Base-by-base conservation (phyloP, 495 filamentous ascomycete genomes). In the Rusavskia elegans region DNA sequence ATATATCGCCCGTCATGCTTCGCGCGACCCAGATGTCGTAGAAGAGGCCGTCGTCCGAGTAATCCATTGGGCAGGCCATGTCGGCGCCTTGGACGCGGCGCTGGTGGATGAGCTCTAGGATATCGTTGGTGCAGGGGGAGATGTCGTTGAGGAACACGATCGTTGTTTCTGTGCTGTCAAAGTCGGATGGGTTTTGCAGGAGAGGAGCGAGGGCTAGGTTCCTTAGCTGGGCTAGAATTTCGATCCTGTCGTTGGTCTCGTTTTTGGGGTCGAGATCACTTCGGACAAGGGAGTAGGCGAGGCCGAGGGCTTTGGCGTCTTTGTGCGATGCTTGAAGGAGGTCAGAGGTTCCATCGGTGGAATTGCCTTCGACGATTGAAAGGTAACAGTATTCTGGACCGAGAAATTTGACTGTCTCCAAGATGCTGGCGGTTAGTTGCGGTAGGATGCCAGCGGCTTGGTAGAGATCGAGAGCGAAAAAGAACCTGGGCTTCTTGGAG, bases 21-120 rank as follows among this genome's bases (percentile, higher is more conserved):
- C 75, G 68, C 16, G 71, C 72, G 17, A 73, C 61, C 69, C 70
- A 76, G 6, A 70, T 58, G 54, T 78, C 75, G 56, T 74, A 73
- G 57, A 76, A 77, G 14, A 63, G 64, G 4, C 62, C 67, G 30
- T 59, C 61, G 56, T 64, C 63, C n/a, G 64, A 64, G 71, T 73
- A 78, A 57, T 76, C 74, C 65, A 78, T 72, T 7, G 63, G 70
- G 59, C 74, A 78, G 2, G 66, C 67, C 71, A 76, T 73, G 58
- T 74, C 64, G 7, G 75, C 74, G 10, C 59, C 55, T 25, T 72
- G 73, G 21, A 49, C 52, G 5, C 29, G 39, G 17, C 64, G 66
- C 52, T 76, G 71, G 53, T 71, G 70, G 0, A 71, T 50, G 0
- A 78, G 52, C 55, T 78, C 74, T 27, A 76, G 66, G 16, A 76